A percentile compares a stretch with the other conserved stretches of the same genome.
Evolutionary conservation across 495 filamentous ascomycete species (phyloP).

Genomic region (Aspergillus carlsbadensis): DNA sequence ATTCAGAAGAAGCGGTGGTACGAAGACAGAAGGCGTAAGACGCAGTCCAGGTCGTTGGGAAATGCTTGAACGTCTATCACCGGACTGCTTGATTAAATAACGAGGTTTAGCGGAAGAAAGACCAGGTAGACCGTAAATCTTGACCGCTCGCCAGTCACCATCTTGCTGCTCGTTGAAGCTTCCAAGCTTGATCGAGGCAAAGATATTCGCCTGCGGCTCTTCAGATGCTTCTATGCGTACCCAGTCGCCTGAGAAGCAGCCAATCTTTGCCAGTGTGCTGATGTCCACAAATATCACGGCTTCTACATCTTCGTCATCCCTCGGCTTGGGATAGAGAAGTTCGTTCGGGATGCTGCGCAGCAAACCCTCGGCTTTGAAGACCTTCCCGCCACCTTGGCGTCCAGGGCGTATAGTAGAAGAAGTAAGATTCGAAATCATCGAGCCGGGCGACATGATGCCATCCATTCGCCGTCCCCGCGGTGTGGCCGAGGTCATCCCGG

Average conservation of each 20-base stretch:
- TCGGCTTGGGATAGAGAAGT: conserved; percentile 78
- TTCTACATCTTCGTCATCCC: conserved; percentile 82
- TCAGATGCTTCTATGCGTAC: conserved; percentile 75
- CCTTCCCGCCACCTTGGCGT: conserved; percentile 53
- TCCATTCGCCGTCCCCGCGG: conserved; percentile 63
- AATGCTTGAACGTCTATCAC: conserved; percentile 51
- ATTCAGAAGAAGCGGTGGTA: conserved; percentile 81
- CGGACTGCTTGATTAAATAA: conserved; percentile 50
- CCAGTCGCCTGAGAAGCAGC: conserved; percentile 98
- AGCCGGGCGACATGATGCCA: conserved; percentile 73
- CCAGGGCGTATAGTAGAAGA: conserved; percentile 71
- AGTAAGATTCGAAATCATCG: conserved; percentile 82
- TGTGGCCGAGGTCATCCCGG: conserved; percentile 68
- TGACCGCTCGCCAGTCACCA: conserved; percentile 72
- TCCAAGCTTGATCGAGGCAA: conserved; percentile 50
- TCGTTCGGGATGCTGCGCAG: conserved; percentile 70
- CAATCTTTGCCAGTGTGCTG: conserved; percentile 77
- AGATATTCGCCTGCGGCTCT: conserved; percentile 58
- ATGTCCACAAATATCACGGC: conserved; percentile 86
- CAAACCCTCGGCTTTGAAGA: conserved; percentile 79
- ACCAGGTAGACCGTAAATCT: conserved; percentile 85
- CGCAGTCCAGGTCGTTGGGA: conserved; percentile 42
- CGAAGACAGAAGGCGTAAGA: conserved; percentile 62
- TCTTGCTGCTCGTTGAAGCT: conserved; percentile 48
- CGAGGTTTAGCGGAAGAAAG: conserved; percentile 48